phyloP scores from a whole-genome alignment of 179 eudicot genomes.

The Actinidia chinensis region DNA sequence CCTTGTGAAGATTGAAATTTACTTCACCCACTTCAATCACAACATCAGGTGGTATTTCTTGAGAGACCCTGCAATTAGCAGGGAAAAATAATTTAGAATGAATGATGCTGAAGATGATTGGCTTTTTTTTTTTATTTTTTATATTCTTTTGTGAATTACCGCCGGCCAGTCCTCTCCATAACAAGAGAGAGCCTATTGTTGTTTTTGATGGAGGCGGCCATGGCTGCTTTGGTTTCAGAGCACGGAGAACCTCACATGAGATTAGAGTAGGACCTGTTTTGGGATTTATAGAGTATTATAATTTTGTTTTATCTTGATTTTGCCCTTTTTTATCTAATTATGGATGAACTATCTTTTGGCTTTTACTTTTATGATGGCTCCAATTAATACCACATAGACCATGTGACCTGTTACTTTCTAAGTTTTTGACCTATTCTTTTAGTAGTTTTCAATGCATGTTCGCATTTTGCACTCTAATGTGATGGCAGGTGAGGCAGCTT shows the following conservation, averaged over 20 bases:
- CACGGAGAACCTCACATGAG: not conserved
- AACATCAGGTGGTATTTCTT: constrained; percentile 81
- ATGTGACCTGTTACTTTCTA: constrained; percentile 1
- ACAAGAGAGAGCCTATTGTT: constrained; percentile 59
- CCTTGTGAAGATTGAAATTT: constrained; percentile 83
- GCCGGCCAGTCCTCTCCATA: constrained; percentile 87
- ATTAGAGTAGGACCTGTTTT: not conserved
- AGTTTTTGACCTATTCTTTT: not conserved
- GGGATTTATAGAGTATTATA: constrained; percentile 6
- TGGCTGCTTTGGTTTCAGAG: constrained; percentile 11
- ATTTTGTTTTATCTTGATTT: not conserved
- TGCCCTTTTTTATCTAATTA: not conserved
- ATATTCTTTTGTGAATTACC: constrained; percentile 34
- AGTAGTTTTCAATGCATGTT: not conserved
- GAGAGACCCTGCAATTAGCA: constrained; percentile 68
- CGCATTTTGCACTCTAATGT: no score
- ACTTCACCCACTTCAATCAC: constrained; percentile 64
- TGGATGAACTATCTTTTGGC: not conserved
- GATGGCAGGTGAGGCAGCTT: no score
- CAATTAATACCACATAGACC: not conserved
- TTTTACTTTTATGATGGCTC: not conserved
- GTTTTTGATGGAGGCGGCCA: constrained; percentile 32
- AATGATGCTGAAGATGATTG: not conserved
- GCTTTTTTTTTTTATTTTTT: no score
- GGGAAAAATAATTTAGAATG: not conserved